Conservation (phyloP, 1,284 basidiomycete genomes). For the Ganoderma meredithae region DNA sequence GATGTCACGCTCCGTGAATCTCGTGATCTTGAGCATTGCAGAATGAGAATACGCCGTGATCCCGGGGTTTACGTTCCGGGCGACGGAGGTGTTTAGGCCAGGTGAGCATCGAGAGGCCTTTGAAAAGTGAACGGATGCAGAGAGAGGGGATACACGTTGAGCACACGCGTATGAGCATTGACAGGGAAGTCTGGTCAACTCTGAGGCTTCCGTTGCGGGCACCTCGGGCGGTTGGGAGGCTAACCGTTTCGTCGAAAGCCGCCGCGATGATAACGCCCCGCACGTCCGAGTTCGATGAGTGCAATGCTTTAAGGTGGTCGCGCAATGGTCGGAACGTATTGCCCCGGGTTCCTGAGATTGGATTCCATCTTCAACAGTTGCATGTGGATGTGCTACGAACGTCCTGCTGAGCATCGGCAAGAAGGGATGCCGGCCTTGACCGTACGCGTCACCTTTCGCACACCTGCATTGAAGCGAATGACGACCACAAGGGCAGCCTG, state of each 20-base stretch:
- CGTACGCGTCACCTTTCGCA: not conserved
- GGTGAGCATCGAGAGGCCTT: not conserved
- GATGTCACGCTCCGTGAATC: slow-evolving; percentile 16
- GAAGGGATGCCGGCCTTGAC: not conserved
- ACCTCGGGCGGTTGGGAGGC: not conserved
- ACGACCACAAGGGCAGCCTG: slow-evolving; percentile 2
- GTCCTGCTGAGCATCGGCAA: not conserved
- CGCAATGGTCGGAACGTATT: not conserved
- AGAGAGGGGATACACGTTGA: not conserved
- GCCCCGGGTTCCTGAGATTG: not conserved
- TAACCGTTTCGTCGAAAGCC: not conserved
- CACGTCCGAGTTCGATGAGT: too few relatives aligned
- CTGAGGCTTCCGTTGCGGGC: not conserved
- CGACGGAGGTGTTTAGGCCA: not conserved
- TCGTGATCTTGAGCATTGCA: not conserved
- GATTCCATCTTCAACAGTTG: not conserved
- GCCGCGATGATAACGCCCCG: not conserved
- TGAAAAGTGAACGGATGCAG: not conserved
- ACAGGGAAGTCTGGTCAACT: not conserved
- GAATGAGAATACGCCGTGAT: not conserved
- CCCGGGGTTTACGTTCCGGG: not conserved
- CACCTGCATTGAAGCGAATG: not conserved
- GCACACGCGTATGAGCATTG: not conserved
- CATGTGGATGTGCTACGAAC: not conserved
- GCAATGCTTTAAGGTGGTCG: slow-evolving; percentile 1